These are phyloP conservation scores for Nakazawaea wyomingensis DNA, from an alignment of 805 yeast species.

Conservation along the genomic window DNA sequence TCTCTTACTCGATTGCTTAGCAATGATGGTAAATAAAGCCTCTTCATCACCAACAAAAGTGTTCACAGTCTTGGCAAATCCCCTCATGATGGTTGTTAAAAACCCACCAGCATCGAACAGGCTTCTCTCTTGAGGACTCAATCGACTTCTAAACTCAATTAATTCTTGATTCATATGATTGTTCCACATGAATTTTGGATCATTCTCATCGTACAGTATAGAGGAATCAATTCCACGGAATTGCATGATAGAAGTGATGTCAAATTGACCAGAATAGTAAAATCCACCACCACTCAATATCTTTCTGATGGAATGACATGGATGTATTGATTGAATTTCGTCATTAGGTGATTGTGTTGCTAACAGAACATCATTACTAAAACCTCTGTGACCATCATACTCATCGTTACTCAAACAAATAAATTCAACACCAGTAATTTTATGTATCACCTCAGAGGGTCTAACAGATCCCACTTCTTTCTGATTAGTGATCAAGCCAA, in stretches of 20 bases:
- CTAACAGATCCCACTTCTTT: conserved; percentile 56
- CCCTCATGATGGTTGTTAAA: conserved; percentile 42
- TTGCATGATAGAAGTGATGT: conserved; percentile 39
- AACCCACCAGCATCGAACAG: conserved; percentile 43
- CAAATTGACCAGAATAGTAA: conserved; percentile 43
- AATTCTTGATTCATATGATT: conserved; percentile 39
- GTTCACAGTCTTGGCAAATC: conserved; percentile 44
- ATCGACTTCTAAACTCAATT: conserved; percentile 39
- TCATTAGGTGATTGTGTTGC: conserved; percentile 13
- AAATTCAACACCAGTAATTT: conserved; percentile 57
- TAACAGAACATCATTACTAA: conserved; percentile 15
- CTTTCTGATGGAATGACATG: conserved; percentile 40
- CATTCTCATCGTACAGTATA: conserved; percentile 33
- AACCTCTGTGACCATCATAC: conserved; percentile 35
- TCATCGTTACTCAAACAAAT: conserved; percentile 55
- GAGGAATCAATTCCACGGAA: conserved; percentile 33
- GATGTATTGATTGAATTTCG: conserved; percentile 23
- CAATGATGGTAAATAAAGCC: conserved; percentile 41
- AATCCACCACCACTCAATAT: conserved; percentile 42
- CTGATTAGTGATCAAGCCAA: conserved; percentile 54
- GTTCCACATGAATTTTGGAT: conserved; percentile 48
- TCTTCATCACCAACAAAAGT: conserved; percentile 26
- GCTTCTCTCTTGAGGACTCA: conserved; percentile 33
- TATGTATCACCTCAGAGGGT: conserved; percentile 46
- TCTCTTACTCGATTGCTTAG: conserved; percentile 41